Base-by-base conservation (phyloP, 2,329 filamentous ascomycete genomes). In the Fusarium mexicanum region DNA sequence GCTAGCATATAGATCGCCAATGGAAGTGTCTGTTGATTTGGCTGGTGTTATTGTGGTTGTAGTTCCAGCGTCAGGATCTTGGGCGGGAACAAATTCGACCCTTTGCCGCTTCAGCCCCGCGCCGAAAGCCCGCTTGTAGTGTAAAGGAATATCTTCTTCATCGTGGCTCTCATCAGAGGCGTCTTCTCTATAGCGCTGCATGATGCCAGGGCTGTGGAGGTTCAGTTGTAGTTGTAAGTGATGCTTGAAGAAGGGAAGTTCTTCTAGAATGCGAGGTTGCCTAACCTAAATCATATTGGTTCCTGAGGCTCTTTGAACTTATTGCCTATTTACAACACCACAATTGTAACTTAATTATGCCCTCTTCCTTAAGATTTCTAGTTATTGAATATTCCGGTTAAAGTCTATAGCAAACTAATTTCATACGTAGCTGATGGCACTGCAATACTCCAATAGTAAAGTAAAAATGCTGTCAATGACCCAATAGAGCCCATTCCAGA, bases 1-100 rank as follows among this genome's bases (percentile, higher is more conserved):
- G 68, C 87, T 89, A 33, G 93, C 86, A 76, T 94, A 94, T 51
- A 90, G 82, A 64, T 93, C 90, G 3, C 89, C 86, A 41, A 79
- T 59, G 33, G 66, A 61, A 24, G 72, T 75, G 31, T 69, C 65
- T 31, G 72, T 79, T 24, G 67, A 64, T n/a, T 64, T 69, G 8
- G 70, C 67, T 33, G 76, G 75, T 14, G 75, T 67, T 26, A 53
- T 63, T 16, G 74, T 73, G 6, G 69, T 67, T 14, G 68, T 69
- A 41, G 71, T 71, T 26, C 77, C 74, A 48, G 66, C 79, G 17
- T 83, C 80, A 4, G 81, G 81, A 33, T 84, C 83, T 31, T 85
- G 83, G 13, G 88, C 89, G 29, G 84, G 86, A n/a, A 91, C 88
- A 73, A 91, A 91, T 58, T 87, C 83, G 68, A 91, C 85, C 35